Evolutionary conservation across 768 basidiomycete genomes (phyloP).

Genomic region (Calocera cornea): DNA sequence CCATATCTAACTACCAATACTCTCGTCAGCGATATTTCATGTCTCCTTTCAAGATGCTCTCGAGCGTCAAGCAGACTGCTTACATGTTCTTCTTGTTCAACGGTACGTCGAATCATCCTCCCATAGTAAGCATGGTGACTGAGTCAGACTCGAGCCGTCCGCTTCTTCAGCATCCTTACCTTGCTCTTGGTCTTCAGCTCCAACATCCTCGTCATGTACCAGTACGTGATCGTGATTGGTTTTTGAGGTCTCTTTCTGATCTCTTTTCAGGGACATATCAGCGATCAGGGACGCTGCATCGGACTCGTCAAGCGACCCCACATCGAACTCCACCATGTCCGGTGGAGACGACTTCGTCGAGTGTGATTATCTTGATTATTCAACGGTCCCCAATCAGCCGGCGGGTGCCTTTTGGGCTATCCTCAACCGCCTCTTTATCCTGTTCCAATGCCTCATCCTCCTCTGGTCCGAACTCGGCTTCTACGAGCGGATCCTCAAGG

Average conservation of each 20-base stretch:
- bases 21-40: too few species aligned
- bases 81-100: not conserved
- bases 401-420: conserved; percentile 89
- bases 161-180: conserved; percentile 63
- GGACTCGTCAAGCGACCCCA: not conserved
- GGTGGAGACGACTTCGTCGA: conserved; percentile 27
- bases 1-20: too few species aligned
- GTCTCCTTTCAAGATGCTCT: not conserved
- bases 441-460: conserved; percentile 70
- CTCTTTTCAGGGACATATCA: conserved; percentile 19
- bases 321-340: not conserved
- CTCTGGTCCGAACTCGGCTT: conserved; percentile 73
- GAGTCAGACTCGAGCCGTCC: conserved; percentile 55
- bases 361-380: conserved; percentile 70
- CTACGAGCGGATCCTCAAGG: conserved; percentile 64
- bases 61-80: not conserved
- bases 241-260: conserved; percentile 36
- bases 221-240: conserved; percentile 35
- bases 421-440: conserved; percentile 72
- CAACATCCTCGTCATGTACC: conserved; percentile 34
- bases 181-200: conserved; percentile 62
- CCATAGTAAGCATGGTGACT: conserved; percentile 17
- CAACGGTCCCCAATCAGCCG: conserved; percentile 81
- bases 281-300: conserved; percentile 17
- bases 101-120: conserved; percentile 14